Base-by-base conservation (phyloP, 495 filamentous ascomycete species). In the Hypoxylon lienhwacheense region DNA sequence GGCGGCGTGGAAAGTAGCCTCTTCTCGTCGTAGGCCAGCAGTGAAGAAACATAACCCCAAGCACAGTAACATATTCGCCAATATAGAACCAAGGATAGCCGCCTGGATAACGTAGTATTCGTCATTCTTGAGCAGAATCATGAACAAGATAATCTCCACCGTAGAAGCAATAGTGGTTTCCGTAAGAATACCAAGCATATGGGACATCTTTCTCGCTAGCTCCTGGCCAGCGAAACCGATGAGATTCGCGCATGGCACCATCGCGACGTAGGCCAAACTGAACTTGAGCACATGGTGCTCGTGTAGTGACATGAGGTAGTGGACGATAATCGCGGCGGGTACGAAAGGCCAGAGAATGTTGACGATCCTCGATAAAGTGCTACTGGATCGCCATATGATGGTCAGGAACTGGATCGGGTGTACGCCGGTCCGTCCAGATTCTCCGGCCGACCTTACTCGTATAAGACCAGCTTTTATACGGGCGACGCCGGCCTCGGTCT, bases 201-300 rank as follows among this genome's bases (percentile, higher is more conserved):
- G 87, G 12, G 86, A 85, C 21, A 95, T 64, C 67, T 93, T 93
- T 53, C 86, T 78, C 1, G 87, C 85, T 52, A 95, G 69, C 65
- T 95, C 87, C 59, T 88, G 83, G 4, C 88, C 87, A 4, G 87
- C 86, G 64, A 96, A 96, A 0, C 89, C 89, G 20, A 96, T 77
- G 40, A 96, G 68, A 59, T 96, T 96, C 35, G 91, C 91, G 22
- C 85, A 84, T 2, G 91, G 91, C 3, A 96, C 80, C 85, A 97
- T 97, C 45, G 78, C 75, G 31, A 81, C 70, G 33, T 78, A 78
- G 5, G 68, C 53, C 4, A 77, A 62, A 17, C 67, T 66, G 39
- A 77, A 78, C n/a, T 69, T 72, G 14, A 68, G 52, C 2, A 73
- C 54, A 20, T 70, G 24, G 26, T 89, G 77, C 37, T 89, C 36